phyloP scores from a whole-genome alignment of 1,139 yeast species.

The Neolecta irregularis region DNA sequence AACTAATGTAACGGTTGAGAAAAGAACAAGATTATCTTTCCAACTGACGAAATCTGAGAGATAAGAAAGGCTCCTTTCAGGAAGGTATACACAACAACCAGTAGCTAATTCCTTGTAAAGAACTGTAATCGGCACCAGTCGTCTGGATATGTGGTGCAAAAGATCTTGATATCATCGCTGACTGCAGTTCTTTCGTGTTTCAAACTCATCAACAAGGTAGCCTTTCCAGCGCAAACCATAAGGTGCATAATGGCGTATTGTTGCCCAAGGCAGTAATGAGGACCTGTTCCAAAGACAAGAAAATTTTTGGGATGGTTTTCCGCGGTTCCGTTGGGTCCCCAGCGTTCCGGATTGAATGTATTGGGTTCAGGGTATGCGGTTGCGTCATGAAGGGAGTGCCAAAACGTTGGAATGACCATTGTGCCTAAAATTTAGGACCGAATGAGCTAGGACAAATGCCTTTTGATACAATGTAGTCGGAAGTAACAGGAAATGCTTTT shows the following conservation, averaged over 20 bases:
- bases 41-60: too few species aligned
- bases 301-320: slow-evolving; percentile 52
- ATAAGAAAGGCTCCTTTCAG: too few species aligned
- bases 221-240: slow-evolving; percentile 82
- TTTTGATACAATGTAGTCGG: slow-evolving; percentile 79
- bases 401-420: slow-evolving; percentile 88
- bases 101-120: slow-evolving; percentile 44
- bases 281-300: slow-evolving; percentile 94
- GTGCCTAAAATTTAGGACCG: too few species aligned
- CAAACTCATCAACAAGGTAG: slow-evolving; percentile 62
- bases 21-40: too few species aligned
- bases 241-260: slow-evolving; percentile 82
- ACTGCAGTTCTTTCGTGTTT: slow-evolving; percentile 65
- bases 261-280: slow-evolving; percentile 91
- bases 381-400: slow-evolving; percentile 93
- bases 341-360: slow-evolving; percentile 86
- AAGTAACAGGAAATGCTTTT: slow-evolving; percentile 66
- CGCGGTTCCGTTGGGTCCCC: slow-evolving; percentile 57
- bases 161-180: slow-evolving; percentile 84
- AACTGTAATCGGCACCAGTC: slow-evolving; percentile 79
- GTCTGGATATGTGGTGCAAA: slow-evolving; percentile 95
- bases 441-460: too few species aligned
- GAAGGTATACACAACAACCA: too few species aligned
- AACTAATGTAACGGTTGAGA: too few species aligned
- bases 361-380: slow-evolving; percentile 92